Evolutionary conservation across 176 grass and related monocot species (phyloP).

Genomic region (Themeda triandra): DNA sequence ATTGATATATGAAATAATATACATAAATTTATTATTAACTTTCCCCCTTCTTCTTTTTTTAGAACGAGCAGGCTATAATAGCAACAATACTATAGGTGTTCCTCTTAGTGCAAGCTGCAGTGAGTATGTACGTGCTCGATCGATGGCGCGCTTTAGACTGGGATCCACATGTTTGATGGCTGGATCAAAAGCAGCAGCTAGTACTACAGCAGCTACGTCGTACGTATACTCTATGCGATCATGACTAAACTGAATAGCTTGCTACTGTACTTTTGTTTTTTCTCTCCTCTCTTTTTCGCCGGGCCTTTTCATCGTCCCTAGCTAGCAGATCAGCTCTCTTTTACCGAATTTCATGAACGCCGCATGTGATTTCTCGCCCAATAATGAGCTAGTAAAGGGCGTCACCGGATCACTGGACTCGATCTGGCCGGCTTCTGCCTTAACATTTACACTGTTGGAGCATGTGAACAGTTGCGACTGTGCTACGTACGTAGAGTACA

Average conservation of each 20-base stretch:
- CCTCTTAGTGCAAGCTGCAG: not conserved
- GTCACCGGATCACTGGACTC: too few species aligned
- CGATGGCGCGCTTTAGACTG: slow-evolving; percentile 17
- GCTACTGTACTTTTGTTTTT: not conserved
- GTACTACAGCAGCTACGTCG: not conserved
- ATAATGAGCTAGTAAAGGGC: slow-evolving; percentile 1
- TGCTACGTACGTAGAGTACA: not conserved
- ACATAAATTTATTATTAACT: too few species aligned
- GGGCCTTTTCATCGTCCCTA: slow-evolving; percentile 26
- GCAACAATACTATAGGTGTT: not conserved
- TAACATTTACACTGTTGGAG: not conserved
- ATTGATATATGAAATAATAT: too few species aligned
- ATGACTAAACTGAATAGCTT: not conserved
- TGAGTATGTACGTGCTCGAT: slow-evolving; percentile 23
- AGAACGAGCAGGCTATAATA: not conserved
- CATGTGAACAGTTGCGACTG: slow-evolving; percentile 13
- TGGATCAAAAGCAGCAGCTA: slow-evolving; percentile 26
- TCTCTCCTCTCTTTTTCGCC: not conserved
- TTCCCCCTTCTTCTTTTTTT: not conserved
- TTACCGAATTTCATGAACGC: slow-evolving; percentile 13
- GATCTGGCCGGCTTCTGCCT: not conserved
- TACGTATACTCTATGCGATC: not conserved
- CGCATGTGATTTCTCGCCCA: not conserved
- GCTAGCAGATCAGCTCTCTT: too few species aligned
- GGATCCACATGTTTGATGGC: slow-evolving; percentile 47